Base-by-base conservation (phyloP, 192 early-diverging fungal genomes). In the Coemansia brasiliensis region DNA sequence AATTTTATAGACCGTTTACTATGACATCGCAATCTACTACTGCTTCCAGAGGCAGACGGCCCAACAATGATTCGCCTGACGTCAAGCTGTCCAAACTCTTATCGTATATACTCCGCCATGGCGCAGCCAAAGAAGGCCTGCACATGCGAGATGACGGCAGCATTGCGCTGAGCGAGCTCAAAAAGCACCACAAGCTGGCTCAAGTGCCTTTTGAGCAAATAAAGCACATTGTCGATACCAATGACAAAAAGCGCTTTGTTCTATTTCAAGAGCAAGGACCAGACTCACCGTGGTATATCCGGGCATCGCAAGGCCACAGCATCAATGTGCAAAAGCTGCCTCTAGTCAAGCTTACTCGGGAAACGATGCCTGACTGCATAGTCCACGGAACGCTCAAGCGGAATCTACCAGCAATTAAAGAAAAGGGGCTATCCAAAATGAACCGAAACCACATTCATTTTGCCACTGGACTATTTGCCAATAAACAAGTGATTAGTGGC, bases 381-480 rank as follows among this genome's bases (percentile, higher is more conserved):
- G 41, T 73, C 16, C 70, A 79, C 32, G 71, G 69, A 10, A 79
- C 76, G 2, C 65, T 45, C 21, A 55, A 39, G 17, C 40, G 40
- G 20, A 79, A 66, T 27, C 16, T 74, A 1, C 35, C 58, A 9
- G 8, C 61, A 37, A 81, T 84, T 58, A 76, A 72, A 25, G 42
- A 70, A 37, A 17, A 67, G 10, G 93, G 94, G 6, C 78, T 96
- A 26, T 84, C 72, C 5, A 73, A 61, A 27, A 98, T 98, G 94
- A 50, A 40, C 25, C 83, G 95, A 39, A 92, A 90, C 26, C 93
- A 98, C 74, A 94, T 98, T 50, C 95, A 98, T 59, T 90, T 92
- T 72, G 90, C 94, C 1, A 51, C 78, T 4, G 92, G 92, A 0
- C 65, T 83, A 52, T 83, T 69, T 3, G 87, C 85, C 3, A 88